Evolutionary conservation across 2,329 filamentous ascomycete species (phyloP).

Genomic region (Fusarium drepaniforme): DNA sequence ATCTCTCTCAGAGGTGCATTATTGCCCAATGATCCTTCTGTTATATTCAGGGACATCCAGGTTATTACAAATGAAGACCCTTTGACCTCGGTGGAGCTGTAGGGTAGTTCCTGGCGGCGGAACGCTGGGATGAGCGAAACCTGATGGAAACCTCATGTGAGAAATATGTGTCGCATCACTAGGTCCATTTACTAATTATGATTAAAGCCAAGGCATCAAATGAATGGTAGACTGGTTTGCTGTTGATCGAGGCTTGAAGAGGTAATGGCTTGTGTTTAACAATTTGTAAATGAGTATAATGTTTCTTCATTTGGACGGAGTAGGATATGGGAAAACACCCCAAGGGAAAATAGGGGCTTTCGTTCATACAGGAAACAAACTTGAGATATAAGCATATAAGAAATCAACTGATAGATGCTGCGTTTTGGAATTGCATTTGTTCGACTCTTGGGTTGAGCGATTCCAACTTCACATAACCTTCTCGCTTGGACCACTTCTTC

Average conservation of each 20-base stretch:
- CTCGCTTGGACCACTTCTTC: too few species aligned
- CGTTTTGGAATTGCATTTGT: too few species aligned
- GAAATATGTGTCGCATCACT: not conserved
- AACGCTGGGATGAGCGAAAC: not conserved
- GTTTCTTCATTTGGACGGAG: not conserved
- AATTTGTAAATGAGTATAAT: not conserved
- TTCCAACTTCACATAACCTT: too few species aligned
- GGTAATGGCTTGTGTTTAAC: not conserved
- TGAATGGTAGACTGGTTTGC: not conserved
- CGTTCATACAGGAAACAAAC: too few species aligned
- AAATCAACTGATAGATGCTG: too few species aligned
- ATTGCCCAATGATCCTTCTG: not conserved
- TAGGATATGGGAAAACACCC: not conserved
- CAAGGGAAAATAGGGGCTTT: too few species aligned
- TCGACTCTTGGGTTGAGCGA: too few species aligned
- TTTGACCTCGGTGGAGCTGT: not conserved
- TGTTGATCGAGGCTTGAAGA: not conserved
- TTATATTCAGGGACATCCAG: not conserved
- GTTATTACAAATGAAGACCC: not conserved
- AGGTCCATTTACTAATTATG: not conserved
- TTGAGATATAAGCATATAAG: too few species aligned
- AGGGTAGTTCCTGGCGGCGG: not conserved
- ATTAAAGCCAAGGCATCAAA: not conserved
- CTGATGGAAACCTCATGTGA: not conserved
- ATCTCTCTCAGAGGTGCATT: not conserved